These are phyloP conservation scores for Parachlorella kessleri DNA, from an alignment of 139 green algal genomes.

Conservation along the genomic window DNA sequence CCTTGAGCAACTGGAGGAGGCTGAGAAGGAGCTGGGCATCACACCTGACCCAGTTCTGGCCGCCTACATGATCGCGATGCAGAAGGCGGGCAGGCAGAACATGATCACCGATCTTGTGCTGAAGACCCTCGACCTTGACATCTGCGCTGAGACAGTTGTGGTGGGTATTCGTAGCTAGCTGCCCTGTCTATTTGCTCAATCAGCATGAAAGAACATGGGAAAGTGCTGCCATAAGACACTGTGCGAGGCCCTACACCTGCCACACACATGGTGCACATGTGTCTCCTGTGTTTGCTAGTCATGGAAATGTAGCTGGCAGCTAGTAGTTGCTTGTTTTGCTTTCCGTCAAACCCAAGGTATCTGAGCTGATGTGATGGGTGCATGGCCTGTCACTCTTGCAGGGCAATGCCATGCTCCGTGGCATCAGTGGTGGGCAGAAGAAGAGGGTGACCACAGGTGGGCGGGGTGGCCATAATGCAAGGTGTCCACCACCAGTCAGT, in stretches of 20 bases:
- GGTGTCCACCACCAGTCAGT: too few relatives aligned
- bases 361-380: too few relatives aligned
- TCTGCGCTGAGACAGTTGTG: slow-evolving; percentile 30
- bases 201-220: too few relatives aligned
- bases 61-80: neutral
- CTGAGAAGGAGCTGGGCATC: slow-evolving; percentile 42
- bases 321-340: too few relatives aligned
- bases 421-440: slow-evolving; percentile 55
- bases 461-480: too few relatives aligned
- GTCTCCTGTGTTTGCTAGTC: too few relatives aligned
- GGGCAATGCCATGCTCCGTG: slow-evolving; percentile 60
- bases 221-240: too few relatives aligned
- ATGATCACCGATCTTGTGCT: slow-evolving; percentile 1
- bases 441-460: slow-evolving; percentile 64
- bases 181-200: too few relatives aligned
- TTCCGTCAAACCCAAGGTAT: too few relatives aligned
- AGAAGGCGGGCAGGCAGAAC: neutral
- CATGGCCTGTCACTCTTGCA: neutral
- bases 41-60: slow-evolving; percentile 31
- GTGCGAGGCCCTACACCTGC: too few relatives aligned
- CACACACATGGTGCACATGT: too few relatives aligned
- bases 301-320: too few relatives aligned
- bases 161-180: neutral
- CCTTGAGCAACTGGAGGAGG: slow-evolving; percentile 30
- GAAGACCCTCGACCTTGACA: slow-evolving; percentile 32